Base-by-base conservation (phyloP, 176 grass and related monocot species). In the Pharus latifolius region DNA sequence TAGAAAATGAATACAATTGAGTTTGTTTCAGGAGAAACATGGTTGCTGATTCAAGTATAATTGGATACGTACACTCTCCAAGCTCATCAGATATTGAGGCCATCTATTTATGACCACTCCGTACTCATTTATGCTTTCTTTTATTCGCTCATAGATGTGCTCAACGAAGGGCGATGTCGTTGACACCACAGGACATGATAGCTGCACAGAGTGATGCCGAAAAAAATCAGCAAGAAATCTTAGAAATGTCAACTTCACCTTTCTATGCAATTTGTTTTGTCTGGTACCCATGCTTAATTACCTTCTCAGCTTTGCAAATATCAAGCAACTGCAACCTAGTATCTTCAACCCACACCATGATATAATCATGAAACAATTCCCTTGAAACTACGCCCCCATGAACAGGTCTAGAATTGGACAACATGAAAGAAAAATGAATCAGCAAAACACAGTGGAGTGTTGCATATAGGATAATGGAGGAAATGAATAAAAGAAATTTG, bases 41-140 rank as follows among this genome's bases (percentile, higher is more conserved):
- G 34, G 40, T 35, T 46, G 25, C 38, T 56, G 23, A 62, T 63
- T 68, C 10, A 49, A 75, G 61, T 67, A 32, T 11, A 73, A 40
- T 14, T 16, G 17, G 49, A 57, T 42, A 50, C 87, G 68, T 74
- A 98, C 94, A 75, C 73, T 83, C 77, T 98, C 94, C 75, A 98
- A 77, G 60, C 57, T 81, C 81, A 98, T 70, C 51, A 93, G 78
- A 78, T 93, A 98, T 29, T 90, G 84, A 74, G 94, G 94, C 89
- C 94, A 98, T 83, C 94, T 88, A 55, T 84, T 92, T 68, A 92
- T 98, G 72, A 98, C 89, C 54, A 98, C 89, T 37, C 86, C 86
- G 44, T 90, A 88, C 74, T 93, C 94, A 56, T 71, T 83, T 80
- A 98, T 92, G 61, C 80, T 79, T 63, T 92, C 84, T 80, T 72